Evolutionary conservation across 2,329 filamentous ascomycete genomes (phyloP).

Genomic region (Aspergillus arachidicola): DNA sequence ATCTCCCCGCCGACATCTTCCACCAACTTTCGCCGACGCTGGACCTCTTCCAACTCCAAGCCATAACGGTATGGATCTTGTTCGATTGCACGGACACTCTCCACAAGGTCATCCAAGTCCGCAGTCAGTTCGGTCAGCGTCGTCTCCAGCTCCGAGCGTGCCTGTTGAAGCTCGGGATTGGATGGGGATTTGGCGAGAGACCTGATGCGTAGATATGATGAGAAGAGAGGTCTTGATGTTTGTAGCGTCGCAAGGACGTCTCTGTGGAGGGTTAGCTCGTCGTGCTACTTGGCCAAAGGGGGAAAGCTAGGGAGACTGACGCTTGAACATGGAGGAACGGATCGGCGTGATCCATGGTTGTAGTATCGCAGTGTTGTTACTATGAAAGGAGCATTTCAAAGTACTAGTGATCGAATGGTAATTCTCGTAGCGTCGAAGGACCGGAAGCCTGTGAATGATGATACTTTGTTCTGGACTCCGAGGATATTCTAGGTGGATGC

Average conservation of each 20-base stretch:
- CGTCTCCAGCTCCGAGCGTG: conserved; percentile 74
- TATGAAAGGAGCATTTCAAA: background rate
- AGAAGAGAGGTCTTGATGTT: conserved; percentile 81
- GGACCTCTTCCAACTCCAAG: conserved; percentile 78
- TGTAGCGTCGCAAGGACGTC: conserved; percentile 85
- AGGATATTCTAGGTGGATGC: background rate
- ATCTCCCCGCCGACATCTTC: conserved; percentile 88
- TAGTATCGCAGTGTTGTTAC: background rate
- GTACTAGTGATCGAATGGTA: background rate
- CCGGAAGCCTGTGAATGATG: background rate
- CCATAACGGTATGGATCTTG: conserved; percentile 85
- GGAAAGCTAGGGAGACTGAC: conserved; percentile 29
- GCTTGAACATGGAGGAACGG: conserved; percentile 54
- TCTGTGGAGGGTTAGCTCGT: conserved; percentile 50
- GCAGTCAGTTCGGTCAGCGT: conserved; percentile 75
- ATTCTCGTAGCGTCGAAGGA: background rate
- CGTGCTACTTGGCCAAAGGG: conserved; percentile 3
- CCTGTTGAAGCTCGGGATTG: conserved; percentile 70
- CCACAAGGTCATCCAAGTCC: conserved; percentile 85
- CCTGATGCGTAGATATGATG: conserved; percentile 93
- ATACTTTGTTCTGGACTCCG: background rate
- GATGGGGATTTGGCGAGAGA: conserved; percentile 72
- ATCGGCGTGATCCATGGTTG: conserved; percentile 41
- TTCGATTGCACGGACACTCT: conserved; percentile 85
- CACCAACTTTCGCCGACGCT: conserved; percentile 77